Percentiles rank a stretch among this genome's conserved stretches.
Evolutionary conservation across 73 alveolate species (phyloP).

Genomic region (Tetrahymena malaccensis): DNA sequence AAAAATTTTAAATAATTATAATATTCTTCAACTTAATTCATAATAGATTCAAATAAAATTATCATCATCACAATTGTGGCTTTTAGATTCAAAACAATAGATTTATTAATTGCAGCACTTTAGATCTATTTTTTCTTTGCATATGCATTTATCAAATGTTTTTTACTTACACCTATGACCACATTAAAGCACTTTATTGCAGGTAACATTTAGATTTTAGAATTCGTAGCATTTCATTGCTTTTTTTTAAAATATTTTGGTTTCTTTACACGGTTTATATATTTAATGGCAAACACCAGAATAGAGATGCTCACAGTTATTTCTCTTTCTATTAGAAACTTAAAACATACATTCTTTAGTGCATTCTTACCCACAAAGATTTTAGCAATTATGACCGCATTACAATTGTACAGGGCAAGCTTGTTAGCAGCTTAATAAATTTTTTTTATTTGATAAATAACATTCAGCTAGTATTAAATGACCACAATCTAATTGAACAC

Average conservation of each 20-base stretch:
- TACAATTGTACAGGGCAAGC: background rate
- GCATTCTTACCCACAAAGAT: background rate
- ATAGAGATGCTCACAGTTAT: background rate
- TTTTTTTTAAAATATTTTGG: no score
- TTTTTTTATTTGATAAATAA: no score
- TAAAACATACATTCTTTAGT: background rate
- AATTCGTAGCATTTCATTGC: background rate
- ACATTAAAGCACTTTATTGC: background rate
- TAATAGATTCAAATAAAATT: background rate
- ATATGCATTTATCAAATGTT: background rate
- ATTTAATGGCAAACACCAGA: background rate
- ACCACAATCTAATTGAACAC: background rate
- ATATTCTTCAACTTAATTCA: no score
- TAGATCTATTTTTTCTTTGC: background rate
- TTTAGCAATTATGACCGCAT: background rate
- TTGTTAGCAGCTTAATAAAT: background rate
- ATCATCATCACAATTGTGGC: background rate
- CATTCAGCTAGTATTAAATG: background rate
- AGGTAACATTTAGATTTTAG: background rate
- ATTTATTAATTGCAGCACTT: background rate
- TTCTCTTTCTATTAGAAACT: background rate
- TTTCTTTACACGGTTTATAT: background rate
- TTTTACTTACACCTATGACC: background rate
- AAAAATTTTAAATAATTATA: no score
- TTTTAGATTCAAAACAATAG: background rate